phyloP scores from a whole-genome alignment of 768 basidiomycete genomes.

The Strobilomyces dryophilus region DNA sequence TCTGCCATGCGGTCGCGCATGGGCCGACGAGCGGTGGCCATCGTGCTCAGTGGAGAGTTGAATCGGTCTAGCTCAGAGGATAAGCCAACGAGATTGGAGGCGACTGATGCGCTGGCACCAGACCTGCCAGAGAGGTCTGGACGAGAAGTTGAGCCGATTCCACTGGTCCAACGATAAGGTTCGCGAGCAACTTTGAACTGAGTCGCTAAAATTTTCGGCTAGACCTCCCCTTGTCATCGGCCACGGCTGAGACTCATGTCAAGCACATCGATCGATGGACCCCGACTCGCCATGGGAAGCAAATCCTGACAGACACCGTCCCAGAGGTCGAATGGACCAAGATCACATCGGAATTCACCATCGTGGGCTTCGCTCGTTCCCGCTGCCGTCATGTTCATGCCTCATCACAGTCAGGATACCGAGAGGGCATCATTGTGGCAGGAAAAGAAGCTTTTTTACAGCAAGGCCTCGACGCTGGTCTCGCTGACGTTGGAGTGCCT shows the following conservation, averaged over 20 bases:
- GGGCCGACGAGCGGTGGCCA: neutral
- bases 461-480: conserved; percentile 86
- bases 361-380: conserved; percentile 38
- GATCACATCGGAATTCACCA: conserved; percentile 66
- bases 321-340: conserved; percentile 63
- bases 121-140: neutral
- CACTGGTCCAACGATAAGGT: too few species aligned
- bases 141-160: too few species aligned
- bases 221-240: too few species aligned
- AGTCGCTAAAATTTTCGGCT: too few species aligned
- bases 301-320: conserved; percentile 13
- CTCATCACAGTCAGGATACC: conserved; percentile 71
- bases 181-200: too few species aligned
- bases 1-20: conserved; percentile 2
- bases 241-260: neutral
- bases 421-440: conserved; percentile 93
- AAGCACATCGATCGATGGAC: conserved; percentile 10
- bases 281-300: too few species aligned
- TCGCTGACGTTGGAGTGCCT: conserved; percentile 65
- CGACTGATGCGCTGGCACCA: neutral
- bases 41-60: too few species aligned
- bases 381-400: neutral
- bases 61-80: neutral
- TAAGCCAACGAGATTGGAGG: neutral
- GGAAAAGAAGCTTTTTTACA: conserved; percentile 89